Base-by-base conservation (phyloP, 2,329 filamentous ascomycete species). In the Diaporthe capsici region DNA sequence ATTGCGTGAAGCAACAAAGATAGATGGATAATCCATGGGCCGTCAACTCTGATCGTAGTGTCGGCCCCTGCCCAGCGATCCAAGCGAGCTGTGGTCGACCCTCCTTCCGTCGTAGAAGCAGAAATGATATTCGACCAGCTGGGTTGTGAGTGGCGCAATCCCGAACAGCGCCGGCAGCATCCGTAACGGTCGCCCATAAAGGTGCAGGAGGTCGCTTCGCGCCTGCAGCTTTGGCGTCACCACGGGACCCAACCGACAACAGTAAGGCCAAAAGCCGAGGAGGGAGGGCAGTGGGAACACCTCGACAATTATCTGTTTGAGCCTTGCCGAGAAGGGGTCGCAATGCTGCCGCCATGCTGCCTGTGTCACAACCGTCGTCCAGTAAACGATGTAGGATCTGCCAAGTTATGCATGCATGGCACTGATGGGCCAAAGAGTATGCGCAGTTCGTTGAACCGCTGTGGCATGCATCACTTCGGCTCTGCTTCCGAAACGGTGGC, bases 401-500 rank as follows among this genome's bases (percentile, higher is more conserved):
- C 67, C 60, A 72, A 72, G 67, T 34, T 39, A 61, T 72, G 57
- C 44, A 68, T 25, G 65, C 65, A 68, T 28, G 34, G 63, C n/a
- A 65, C 31, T 57, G 71, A 31, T 65, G 60, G 71, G 12, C n/a
- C 12, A 68, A 31, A 39, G 34, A 42, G n/a, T 10, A 22, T 12
- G 34, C 34, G 65, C 49, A 55, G 65, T 25, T 53, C 47, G 49
- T 39, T 55, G 44, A 53, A 44, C 44, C 44, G 17, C 37, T 44
- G 61, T 47, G 22, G 61, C 71, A 73, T 42, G 61, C 51, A 60
- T 73, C 61, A 49, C 75, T 70, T 71, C 68, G 68, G 73, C 70
- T 73, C 44, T 60, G 53, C 20, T 76, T 75, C 75, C 75, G 73
- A 73, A 75, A 65, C n/a, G 68, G 55, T 73, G 75, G 70, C 49